phyloP scores from a whole-genome alignment of 2,329 filamentous ascomycete genomes.

The Cercospora sp. region DNA sequence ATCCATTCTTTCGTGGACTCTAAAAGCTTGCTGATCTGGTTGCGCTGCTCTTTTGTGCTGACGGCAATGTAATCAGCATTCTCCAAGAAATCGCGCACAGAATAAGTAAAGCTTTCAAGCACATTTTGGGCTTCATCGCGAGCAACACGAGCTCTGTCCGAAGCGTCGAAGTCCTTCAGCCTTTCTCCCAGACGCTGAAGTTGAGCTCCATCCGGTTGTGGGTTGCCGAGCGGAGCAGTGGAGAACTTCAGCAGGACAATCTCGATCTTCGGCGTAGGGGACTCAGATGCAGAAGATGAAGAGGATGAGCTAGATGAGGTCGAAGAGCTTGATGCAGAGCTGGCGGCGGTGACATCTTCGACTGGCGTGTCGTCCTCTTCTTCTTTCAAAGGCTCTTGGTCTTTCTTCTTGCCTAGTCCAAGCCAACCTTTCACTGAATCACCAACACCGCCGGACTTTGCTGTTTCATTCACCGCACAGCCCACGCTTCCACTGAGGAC shows the following conservation, averaged over 20 bases:
- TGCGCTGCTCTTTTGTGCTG: conserved; percentile 68
- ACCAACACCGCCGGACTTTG: conserved; percentile 77
- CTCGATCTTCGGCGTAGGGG: conserved; percentile 52
- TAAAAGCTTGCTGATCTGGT: conserved; percentile 66
- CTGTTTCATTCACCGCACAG: conserved; percentile 73
- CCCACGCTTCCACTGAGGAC: conserved; percentile 75
- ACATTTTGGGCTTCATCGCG: conserved; percentile 89
- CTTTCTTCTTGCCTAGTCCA: conserved; percentile 89
- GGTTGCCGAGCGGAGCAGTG: conserved; percentile 50
- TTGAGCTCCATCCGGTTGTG: conserved; percentile 61
- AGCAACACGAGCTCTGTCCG: conserved; percentile 72
- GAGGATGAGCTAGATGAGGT: conserved; percentile 39
- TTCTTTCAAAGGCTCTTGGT: conserved; percentile 69
- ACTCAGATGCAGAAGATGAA: conserved; percentile 50
- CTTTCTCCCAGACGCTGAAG: conserved; percentile 61
- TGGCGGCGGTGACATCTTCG: conserved; percentile 43
- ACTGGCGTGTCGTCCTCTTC: conserved; percentile 49
- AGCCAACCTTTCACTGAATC: conserved; percentile 96
- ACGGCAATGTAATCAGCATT: conserved; percentile 71
- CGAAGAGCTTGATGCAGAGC: conserved; percentile 34
- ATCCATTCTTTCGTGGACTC: conserved; percentile 82
- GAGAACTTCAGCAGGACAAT: conserved; percentile 55
- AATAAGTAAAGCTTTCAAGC: conserved; percentile 92
- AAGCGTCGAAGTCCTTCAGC: conserved; percentile 79
- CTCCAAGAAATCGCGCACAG: conserved; percentile 77